Evolutionary conservation across 2,329 filamentous ascomycete species (phyloP), one percentile per base, ranked within the genome.

Genomic region (Stagonosporopsis rhizophila): DNA sequence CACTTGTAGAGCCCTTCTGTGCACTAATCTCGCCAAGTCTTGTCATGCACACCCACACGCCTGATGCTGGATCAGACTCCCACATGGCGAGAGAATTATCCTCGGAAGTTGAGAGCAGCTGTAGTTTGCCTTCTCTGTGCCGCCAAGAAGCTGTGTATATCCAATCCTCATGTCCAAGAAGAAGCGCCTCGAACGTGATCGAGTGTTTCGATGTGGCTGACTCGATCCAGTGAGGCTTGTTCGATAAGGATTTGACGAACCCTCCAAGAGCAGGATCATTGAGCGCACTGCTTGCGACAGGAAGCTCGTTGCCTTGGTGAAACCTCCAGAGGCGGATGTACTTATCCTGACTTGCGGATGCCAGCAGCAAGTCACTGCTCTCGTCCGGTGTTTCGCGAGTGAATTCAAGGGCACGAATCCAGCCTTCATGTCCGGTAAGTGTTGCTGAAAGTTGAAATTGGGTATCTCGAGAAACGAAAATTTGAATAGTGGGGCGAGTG

Each of bases 141-240:
- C 85, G 83, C 93, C 93, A 97, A 51, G 83, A 82, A 2, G 91
- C 88, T 52, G 90, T 96, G 76, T 96, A 98, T 54, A 99, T 94
- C 95, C 95, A 99, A 70, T 99, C 95, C 72, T 99, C 95, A 71
- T 99, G 95, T 8, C 95, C 95, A 2, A 99, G 85, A 6, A 99
- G 83, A 2, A 99, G 81, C 1, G 95, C 95, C 75, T 99, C 95
- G 65, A 99, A 98, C 0, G 92, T 96, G 52, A 96, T 82, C 6
- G 89, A 90, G 75, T 90, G 94, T 62, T 89, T 88, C 4, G 80
- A 81, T 0, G 78, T 80, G 38, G 56, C 23, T 2, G 85, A 82
- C 38, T 85, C 83, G 56, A 99, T 86, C 51, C 85, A 85, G 73
- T 98, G 90, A 0, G 90, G 89, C 77, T 97, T 98, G 76, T 97